Evolutionary conservation across 106 monocot species (phyloP).

Genomic region (Narthecium ossifragum): DNA sequence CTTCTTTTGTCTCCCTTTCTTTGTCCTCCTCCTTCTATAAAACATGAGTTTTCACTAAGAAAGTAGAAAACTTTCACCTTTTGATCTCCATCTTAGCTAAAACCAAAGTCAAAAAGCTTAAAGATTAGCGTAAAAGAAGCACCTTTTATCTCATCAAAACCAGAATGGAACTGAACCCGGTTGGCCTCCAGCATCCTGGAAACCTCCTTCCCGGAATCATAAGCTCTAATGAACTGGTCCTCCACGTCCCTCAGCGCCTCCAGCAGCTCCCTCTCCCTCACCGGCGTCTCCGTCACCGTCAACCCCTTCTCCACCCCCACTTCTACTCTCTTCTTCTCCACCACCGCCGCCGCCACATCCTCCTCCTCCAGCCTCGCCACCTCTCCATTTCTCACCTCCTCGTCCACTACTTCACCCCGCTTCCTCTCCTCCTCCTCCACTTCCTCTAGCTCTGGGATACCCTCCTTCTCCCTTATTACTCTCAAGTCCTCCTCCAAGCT

Average conservation of each 20-base stretch:
- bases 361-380: conserved; percentile 9
- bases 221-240: conserved; percentile 82
- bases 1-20: no score
- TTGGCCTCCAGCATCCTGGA: conserved; percentile 77
- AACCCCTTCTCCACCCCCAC: conserved; percentile 33
- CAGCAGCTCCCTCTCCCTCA: conserved; percentile 69
- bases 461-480: conserved; percentile 74
- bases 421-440: conserved; percentile 16
- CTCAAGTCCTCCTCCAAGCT: conserved; percentile 71
- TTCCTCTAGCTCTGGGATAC: conserved; percentile 88
- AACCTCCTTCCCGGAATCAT: conserved; percentile 82
- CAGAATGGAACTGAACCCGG: conserved; percentile 21
- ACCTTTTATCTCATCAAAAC: conserved; percentile 70
- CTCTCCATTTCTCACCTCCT: background rate
- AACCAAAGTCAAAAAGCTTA: conserved; percentile 4
- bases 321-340: background rate
- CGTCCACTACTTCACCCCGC: conserved; percentile 5
- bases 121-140: conserved; percentile 5
- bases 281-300: conserved; percentile 23
- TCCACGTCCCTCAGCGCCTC: conserved; percentile 80
- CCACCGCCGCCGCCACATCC: conserved; percentile 7
- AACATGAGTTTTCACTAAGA: no score
- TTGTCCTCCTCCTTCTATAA: no score
- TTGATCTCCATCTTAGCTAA: background rate
- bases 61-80: background rate